These are phyloP conservation scores for Blastocystis sp. DNA, from an alignment of 352 stramenopile genomes.

Conservation along the genomic window DNA sequence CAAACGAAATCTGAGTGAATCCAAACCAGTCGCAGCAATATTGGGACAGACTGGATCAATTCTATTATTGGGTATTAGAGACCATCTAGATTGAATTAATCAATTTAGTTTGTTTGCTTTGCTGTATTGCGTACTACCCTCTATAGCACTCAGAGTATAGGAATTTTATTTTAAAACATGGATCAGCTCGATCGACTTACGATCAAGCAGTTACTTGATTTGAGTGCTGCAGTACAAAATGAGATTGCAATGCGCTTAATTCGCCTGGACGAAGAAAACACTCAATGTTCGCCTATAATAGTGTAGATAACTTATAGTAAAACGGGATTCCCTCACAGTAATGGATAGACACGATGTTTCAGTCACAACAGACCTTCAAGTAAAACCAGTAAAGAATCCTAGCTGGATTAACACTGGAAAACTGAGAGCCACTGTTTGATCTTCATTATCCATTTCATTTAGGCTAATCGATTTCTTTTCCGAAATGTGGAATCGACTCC, in stretches of 20 bases:
- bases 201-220: slow-evolving; percentile 33
- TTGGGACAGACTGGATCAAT: not conserved
- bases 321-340: not conserved
- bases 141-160: too few species aligned
- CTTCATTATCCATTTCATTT: not conserved
- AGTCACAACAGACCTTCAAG: not conserved
- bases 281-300: not conserved
- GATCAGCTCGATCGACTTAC: slow-evolving; percentile 27
- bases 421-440: slow-evolving; percentile 25
- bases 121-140: too few species aligned
- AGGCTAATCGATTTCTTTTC: slow-evolving; percentile 57
- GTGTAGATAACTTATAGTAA: not conserved
- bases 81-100: not conserved
- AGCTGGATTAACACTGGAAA: slow-evolving; percentile 54
- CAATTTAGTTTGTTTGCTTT: not conserved
- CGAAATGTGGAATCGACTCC: slow-evolving; percentile 11
- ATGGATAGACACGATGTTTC: slow-evolving; percentile 18
- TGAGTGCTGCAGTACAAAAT: slow-evolving; percentile 14
- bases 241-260: not conserved
- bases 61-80: not conserved
- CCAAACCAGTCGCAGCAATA: not conserved
- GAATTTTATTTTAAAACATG: not conserved
- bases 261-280: not conserved
- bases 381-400: slow-evolving; percentile 6
- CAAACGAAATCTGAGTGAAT: slow-evolving; percentile 58